These are phyloP conservation scores for Ciborinia camelliae DNA, from an alignment of 2,329 filamentous ascomycete species.

Conservation along the genomic window DNA sequence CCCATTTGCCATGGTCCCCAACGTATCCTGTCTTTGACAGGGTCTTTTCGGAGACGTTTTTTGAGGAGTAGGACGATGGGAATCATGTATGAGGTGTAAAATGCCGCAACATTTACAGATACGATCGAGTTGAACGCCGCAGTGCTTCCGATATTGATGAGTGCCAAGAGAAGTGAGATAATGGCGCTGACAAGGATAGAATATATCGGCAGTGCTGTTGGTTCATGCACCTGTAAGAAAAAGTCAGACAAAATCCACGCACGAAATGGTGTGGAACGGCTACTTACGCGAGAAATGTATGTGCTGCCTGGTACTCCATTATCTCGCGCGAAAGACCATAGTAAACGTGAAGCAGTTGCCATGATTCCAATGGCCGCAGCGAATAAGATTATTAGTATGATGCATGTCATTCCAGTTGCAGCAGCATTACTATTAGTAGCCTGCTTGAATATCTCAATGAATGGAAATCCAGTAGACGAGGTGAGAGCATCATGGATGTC, in stretches of 20 bases:
- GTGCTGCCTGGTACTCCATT: conserved; percentile 42
- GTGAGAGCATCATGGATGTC: conserved; percentile 40
- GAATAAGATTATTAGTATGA: conserved; percentile 42
- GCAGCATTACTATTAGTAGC: conserved; percentile 45
- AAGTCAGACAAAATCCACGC: not conserved
- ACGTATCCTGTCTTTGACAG: conserved; percentile 15
- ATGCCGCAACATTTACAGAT: conserved; percentile 43
- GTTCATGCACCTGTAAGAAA: conserved; percentile 26
- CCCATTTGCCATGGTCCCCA: conserved; percentile 23
- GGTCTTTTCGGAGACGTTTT: conserved; percentile 38
- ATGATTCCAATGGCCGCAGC: conserved; percentile 40
- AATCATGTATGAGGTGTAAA: conserved; percentile 45
- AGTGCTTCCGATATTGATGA: conserved; percentile 44
- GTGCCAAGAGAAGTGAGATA: conserved; percentile 37
- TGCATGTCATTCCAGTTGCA: conserved; percentile 46
- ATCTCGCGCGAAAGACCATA: conserved; percentile 46
- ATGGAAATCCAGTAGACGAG: conserved; percentile 43
- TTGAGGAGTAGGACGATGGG: conserved; percentile 42
- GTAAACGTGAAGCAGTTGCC: conserved; percentile 39
- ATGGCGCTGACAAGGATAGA: conserved; percentile 33
- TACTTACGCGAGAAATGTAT: conserved; percentile 39
- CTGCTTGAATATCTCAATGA: conserved; percentile 51
- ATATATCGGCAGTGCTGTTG: conserved; percentile 27
- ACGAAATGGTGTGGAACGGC: not conserved
- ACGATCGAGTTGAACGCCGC: conserved; percentile 46